Conservation (phyloP, 208 protist genomes). For the Acanthamoeba royreba region DNA sequence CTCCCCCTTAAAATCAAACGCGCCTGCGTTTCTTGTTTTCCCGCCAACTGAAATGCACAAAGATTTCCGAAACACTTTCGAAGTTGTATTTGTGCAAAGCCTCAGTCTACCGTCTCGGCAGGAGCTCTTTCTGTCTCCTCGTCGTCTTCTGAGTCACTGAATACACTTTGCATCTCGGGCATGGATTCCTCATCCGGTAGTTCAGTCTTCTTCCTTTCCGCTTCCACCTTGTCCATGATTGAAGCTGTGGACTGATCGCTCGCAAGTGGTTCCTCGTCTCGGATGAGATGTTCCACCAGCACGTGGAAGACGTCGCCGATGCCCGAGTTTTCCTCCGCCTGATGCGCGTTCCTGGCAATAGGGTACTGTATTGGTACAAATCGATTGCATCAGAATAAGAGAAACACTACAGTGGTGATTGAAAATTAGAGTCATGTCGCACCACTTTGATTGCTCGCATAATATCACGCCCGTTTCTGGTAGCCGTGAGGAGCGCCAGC, state of each 20-base stretch:
- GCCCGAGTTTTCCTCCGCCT: background rate
- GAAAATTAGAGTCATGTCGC: background rate
- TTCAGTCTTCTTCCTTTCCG: background rate
- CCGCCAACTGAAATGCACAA: too few relatives aligned
- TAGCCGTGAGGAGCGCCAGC: background rate
- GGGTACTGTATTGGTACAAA: background rate
- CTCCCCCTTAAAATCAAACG: too few relatives aligned
- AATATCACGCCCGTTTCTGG: background rate
- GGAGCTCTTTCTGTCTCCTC: background rate
- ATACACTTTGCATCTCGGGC: background rate
- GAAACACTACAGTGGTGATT: background rate
- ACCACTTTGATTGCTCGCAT: conserved; percentile 33
- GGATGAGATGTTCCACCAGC: background rate
- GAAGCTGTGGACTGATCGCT: background rate
- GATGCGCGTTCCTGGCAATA: background rate
- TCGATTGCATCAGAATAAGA: background rate
- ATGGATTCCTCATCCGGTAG: background rate
- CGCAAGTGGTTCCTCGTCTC: background rate
- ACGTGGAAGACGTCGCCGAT: background rate
- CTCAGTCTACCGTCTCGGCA: background rate
- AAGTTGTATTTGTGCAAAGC: too few relatives aligned
- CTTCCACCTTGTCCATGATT: background rate
- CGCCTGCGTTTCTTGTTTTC: background rate
- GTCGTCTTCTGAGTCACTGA: background rate
- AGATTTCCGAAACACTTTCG: too few relatives aligned